Evolutionary conservation across 495 filamentous ascomycete species (phyloP), one percentile per base, ranked within the genome.

Genomic region (Penicillium lagena): DNA sequence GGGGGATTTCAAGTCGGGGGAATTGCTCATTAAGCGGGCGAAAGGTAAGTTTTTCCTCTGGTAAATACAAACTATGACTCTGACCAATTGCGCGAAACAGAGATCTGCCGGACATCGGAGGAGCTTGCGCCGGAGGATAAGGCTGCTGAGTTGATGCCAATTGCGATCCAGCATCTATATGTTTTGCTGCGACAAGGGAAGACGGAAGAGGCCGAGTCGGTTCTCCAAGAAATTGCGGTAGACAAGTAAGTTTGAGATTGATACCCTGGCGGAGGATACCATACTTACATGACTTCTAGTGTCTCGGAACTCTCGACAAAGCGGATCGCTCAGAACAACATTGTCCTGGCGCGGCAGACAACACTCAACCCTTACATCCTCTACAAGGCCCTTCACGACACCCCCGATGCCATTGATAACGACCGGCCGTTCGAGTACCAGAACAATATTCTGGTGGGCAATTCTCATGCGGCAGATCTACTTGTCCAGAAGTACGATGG

Each of bases 91-190:
- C 12, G 10, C 12, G 32, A n/a, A 45, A 22, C 39, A 81, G 86
- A 90, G 58, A 71, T 97, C 9, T 96, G 90, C 54, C 83, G 89
- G 51, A 82, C 81, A 3, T 78, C 86, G 12, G 87, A 95, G 37
- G 90, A 97, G 17, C 67, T 97, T 29, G 72, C 78, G 10, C 82
- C 90, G 0, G 86, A 90, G 37, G 93, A 96, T 42, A 88, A 89
- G 66, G 78, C 73, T 52, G 79, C 79, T 7, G 93, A 99, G 63
- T 54, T 95, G 32, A 70, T 93, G 17, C 88, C 91, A 1, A 95
- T 99, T 49, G 63, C 82, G 12, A 83, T 91, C 7, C 94, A 97
- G 60, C 85, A 94, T 49, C 75, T 89, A 10, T 96, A 89, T 64
- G 82, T 90, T 28, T 70, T 89, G 31, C 75, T 79, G 2, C 80